These are phyloP conservation scores for Penicillium rolfsii DNA, from an alignment of 2,329 filamentous ascomycete genomes.

Conservation along the genomic window DNA sequence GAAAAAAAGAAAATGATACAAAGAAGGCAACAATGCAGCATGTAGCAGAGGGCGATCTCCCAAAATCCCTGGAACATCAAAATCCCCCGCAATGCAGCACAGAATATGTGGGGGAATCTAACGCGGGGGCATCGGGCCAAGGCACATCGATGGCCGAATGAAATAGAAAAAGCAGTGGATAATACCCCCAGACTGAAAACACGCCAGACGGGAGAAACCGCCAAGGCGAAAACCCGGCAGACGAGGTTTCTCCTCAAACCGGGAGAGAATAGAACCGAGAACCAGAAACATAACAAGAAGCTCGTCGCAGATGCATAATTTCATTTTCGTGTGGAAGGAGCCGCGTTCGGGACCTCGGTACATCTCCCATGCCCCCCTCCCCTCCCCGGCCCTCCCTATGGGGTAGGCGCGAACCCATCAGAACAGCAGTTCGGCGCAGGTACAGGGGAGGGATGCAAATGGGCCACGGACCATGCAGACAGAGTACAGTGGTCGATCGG, in stretches of 20 bases:
- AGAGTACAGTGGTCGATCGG: neutral
- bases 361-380: neutral
- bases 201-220: constrained; percentile 1
- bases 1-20: constrained; percentile 2
- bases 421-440: neutral
- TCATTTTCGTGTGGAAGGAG: constrained; percentile 15
- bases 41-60: neutral
- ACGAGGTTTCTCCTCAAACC: constrained; percentile 3
- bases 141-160: neutral
- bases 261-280: constrained; percentile 2
- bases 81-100: neutral
- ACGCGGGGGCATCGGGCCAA: neutral
- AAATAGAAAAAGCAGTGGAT: neutral
- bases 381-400: neutral
- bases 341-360: constrained; percentile 23
- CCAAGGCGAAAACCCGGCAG: neutral
- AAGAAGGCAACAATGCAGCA: constrained; percentile 9
- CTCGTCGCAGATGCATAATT: constrained; percentile 18
- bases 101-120: neutral
- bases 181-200: neutral
- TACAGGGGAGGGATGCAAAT: neutral
- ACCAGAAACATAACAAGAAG: constrained; percentile 10
- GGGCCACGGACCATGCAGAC: neutral
- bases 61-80: neutral
- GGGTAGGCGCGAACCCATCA: constrained; percentile 1